Evolutionary conservation across 805 yeast genomes (phyloP), one percentile per base, ranked within the genome.

Genomic region (Candida insectorum): DNA sequence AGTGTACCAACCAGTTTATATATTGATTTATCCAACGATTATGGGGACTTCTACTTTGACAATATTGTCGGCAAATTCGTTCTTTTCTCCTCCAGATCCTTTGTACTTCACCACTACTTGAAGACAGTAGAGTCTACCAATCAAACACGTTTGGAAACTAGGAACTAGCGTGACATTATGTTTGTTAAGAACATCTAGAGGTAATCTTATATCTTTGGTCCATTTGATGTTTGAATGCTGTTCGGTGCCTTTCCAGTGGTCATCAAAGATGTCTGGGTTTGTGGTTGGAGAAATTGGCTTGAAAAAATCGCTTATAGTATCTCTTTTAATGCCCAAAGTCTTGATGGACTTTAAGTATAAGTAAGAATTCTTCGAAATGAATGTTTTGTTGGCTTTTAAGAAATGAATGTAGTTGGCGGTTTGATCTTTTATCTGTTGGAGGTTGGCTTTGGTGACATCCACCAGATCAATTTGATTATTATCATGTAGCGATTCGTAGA

Each of bases 61-160:
- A 7, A 47, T 42, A 41, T 60, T 61, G 26, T 57, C 62, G 9
- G 53, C 54, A 39, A 48, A 49, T 28, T 59, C 65, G 26, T 49
- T 44, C 33, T 58, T 53, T 12, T 65, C 72, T 15, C 55, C 56
- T 7, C 57, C 57, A n/a, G 55, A 48, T 3, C 70, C 71, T 35
- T 59, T 61, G 36, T 68, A 72, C 37, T 60, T 68, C 17, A 75
- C 66, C 18, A 52, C 48, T 1, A 75, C 64, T 36, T 77, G 71
- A 33, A 78, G 54, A 39, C 73, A 65, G 50, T 81, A 80, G 12
- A 71, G 52, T 48, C 87, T 65, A 4, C 80, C 71, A n/a, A 79
- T 62, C 35, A 75, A 55, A 53, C 87, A 81, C 31, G 69, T 71
- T 44, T 80, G 85, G 52, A 80, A 81, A 34, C 69, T 69, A 1